Conservation (phyloP, 2,329 filamentous ascomycete species). For the Fusarium agapanthi region DNA sequence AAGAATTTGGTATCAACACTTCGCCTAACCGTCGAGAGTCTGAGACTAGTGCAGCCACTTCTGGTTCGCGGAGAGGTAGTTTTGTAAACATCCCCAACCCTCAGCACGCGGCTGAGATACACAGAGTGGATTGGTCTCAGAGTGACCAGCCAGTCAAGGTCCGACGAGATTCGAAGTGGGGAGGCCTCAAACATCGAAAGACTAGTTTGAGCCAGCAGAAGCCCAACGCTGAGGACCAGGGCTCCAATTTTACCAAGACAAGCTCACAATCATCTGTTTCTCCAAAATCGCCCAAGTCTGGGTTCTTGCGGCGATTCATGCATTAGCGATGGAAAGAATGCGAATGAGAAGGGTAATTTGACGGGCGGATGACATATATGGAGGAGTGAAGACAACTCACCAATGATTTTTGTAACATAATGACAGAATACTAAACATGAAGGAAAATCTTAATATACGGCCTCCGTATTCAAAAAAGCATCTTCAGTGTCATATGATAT, state of each 20-base stretch:
- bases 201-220: conserved; percentile 46
- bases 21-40: conserved; percentile 30
- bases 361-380: background rate
- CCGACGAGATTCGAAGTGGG: conserved; percentile 60
- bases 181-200: conserved; percentile 53
- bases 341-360: background rate
- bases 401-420: conserved; percentile 24
- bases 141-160: conserved; percentile 55
- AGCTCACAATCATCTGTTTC: conserved; percentile 15
- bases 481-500: background rate
- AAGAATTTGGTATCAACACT: conserved; percentile 23
- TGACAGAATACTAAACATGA: conserved; percentile 22
- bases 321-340: conserved; percentile 43
- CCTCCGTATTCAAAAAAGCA: background rate
- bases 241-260: background rate
- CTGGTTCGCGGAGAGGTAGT: conserved; percentile 33
- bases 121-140: conserved; percentile 67
- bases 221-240: conserved; percentile 35
- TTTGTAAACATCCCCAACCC: conserved; percentile 18
- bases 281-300: conserved; percentile 47
- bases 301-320: conserved; percentile 57
- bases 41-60: conserved; percentile 16
- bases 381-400: conserved; percentile 25
- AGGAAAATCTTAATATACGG: conserved; percentile 3
- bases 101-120: conserved; percentile 44